Conservation (phyloP, 1,139 yeast genomes). For the Pichia sp. region DNA sequence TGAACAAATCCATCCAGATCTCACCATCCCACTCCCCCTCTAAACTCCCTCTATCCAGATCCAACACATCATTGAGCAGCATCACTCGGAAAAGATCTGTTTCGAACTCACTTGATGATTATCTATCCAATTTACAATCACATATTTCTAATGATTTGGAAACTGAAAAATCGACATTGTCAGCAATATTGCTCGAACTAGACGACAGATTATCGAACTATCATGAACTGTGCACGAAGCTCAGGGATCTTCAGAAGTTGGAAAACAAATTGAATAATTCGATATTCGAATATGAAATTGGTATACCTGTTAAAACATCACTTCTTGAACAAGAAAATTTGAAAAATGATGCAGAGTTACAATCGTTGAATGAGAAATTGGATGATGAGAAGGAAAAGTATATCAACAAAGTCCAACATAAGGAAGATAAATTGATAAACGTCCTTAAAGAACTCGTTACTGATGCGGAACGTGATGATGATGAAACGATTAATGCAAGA, state of each 20-base stretch:
- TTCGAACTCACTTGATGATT: slow-evolving; percentile 6
- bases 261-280: slow-evolving; percentile 1
- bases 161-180: slow-evolving; percentile 4
- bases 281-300: slow-evolving; percentile 15
- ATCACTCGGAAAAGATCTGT: slow-evolving; percentile 1
- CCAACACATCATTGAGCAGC: background rate
- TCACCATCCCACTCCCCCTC: slow-evolving; percentile 1
- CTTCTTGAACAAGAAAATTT: background rate
- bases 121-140: slow-evolving; percentile 7
- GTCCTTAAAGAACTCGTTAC: slow-evolving; percentile 5
- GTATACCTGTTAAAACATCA: slow-evolving; percentile 9
- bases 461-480: slow-evolving; percentile 9
- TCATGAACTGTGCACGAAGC: slow-evolving; percentile 5
- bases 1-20: background rate
- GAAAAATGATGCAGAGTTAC: slow-evolving; percentile 2
- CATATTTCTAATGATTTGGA: slow-evolving; percentile 10
- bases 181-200: slow-evolving; percentile 1
- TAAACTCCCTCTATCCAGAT: slow-evolving; percentile 9
- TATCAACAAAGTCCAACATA: background rate
- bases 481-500: slow-evolving; percentile 3
- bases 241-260: slow-evolving; percentile 9
- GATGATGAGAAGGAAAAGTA: slow-evolving; percentile 2
- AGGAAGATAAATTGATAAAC: slow-evolving; percentile 2
- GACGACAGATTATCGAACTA: slow-evolving; percentile 2
- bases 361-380: background rate